Percentiles rank a stretch among this genome's conserved stretches.
phyloP scores from a whole-genome alignment of 2,329 filamentous ascomycete genomes.

The Sclerotinia nivalis region DNA sequence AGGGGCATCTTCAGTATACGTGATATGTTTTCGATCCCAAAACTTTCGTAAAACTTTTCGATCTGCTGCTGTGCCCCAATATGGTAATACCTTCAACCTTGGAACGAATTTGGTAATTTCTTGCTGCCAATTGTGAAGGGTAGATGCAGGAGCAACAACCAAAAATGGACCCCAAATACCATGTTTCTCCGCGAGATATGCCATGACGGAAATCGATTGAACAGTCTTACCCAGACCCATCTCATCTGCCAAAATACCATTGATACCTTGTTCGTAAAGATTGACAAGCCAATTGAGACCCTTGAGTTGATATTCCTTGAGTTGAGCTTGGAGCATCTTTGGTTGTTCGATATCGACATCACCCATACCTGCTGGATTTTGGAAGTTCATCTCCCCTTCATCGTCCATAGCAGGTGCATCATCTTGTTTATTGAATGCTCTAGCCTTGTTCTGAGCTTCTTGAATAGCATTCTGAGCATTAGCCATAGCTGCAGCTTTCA shows the following conservation, averaged over 20 bases:
- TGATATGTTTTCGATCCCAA: slow-evolving; percentile 97
- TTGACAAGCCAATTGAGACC: slow-evolving; percentile 99
- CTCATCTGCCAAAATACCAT: slow-evolving; percentile 96
- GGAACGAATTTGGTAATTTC: slow-evolving; percentile 96
- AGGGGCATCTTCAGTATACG: slow-evolving; percentile 87
- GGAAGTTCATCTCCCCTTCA: slow-evolving; percentile 98
- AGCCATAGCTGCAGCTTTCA: slow-evolving; percentile 83
- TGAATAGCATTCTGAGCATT: slow-evolving; percentile 96
- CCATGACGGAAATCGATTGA: slow-evolving; percentile 99
- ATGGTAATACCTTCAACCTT: slow-evolving; percentile 89
- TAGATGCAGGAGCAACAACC: slow-evolving; percentile 93
- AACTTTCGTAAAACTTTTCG: slow-evolving; percentile 97
- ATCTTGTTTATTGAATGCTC: slow-evolving; percentile 81
- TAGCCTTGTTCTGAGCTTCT: slow-evolving; percentile 88
- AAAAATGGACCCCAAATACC: slow-evolving; percentile 98
- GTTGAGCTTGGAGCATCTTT: slow-evolving; percentile 85
- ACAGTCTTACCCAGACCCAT: slow-evolving; percentile 99
- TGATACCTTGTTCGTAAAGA: slow-evolving; percentile 98
- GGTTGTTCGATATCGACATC: slow-evolving; percentile 94
- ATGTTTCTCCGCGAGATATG: slow-evolving; percentile 94
- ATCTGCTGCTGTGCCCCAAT: slow-evolving; percentile 94
- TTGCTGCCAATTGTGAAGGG: slow-evolving; percentile 98
- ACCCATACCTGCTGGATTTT: slow-evolving; percentile 93
- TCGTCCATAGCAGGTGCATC: slow-evolving; percentile 72
- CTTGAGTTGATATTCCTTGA: slow-evolving; percentile 99